Base-by-base conservation (phyloP, 2,329 filamentous ascomycete species). In the Falciphora oryzae region DNA sequence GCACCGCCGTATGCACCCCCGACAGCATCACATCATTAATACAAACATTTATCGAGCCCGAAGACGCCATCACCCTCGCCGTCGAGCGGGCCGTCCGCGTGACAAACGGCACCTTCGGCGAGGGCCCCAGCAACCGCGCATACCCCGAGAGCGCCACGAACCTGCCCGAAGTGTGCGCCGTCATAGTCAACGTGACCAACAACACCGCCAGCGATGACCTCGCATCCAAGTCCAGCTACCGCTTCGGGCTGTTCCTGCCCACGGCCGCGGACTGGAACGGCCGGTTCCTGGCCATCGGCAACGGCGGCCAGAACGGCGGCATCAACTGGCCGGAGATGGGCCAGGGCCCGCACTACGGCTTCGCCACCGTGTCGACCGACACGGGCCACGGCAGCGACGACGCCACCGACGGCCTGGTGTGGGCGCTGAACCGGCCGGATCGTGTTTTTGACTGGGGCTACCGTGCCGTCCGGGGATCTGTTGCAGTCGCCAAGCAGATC, bases 401-500 rank as follows among this genome's bases (percentile, higher is more conserved):
- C 57, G 57, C 70, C 16, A 44, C 70, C 14, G 65, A 66, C 62
- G 64, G 62, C 61, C 65, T 62, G 63, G 59, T 56, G 2, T 66
- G 62, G 29, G 63, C 59, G 31, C 63, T 38, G 7, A 60, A 62
- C 32, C 64, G 29, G 14, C 50, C 50, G 6, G 56, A 59, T 16
- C 32, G 31, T 10, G 31, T 32, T n/a, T 28, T 38, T 16, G 62
- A 63, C 56, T 63, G 62, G 62, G 62, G 62, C 18, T 63, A 59
- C 31, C 56, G 62, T 11, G 62, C 62, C 7, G 32, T 63, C 22
- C 29, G 44, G 10, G 62, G 62, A 13, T 63, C 62, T 2, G 62
- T 63, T 18, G 57, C 25, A n/a, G 68, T 81, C 2, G 79, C 79
- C 4, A 86, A 85, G 70, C 61, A 76, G 57, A 73, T 86, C 32